Conservation (phyloP, 495 filamentous ascomycete genomes). For the Corynascus novoguineensis region DNA sequence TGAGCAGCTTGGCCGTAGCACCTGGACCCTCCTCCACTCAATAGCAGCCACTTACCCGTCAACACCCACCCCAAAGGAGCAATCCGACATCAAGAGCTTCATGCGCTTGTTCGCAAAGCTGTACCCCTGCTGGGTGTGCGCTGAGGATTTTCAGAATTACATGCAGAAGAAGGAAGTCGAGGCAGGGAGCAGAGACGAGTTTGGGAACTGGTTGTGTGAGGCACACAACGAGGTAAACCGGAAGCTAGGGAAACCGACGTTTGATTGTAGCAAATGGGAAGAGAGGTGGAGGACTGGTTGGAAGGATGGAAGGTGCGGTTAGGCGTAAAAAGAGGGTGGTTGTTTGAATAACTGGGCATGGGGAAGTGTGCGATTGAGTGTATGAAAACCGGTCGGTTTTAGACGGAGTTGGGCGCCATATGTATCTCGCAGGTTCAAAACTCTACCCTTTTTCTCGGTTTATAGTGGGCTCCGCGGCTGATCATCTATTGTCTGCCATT, state of each 20-base stretch:
- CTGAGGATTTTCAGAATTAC: constrained; percentile 82
- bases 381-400: neutral
- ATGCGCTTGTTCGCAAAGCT: constrained; percentile 71
- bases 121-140: constrained; percentile 94
- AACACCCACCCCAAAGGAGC: constrained; percentile 56
- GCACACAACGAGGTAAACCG: constrained; percentile 97
- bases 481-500: constrained; percentile 7
- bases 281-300: constrained; percentile 92
- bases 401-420: constrained; percentile 8
- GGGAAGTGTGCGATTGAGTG: neutral
- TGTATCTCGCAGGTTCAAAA: neutral
- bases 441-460: neutral
- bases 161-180: constrained; percentile 68
- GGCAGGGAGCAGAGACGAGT: constrained; percentile 62
- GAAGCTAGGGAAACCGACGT: constrained; percentile 84
- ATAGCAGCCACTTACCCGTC: constrained; percentile 82
- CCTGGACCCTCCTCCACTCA: constrained; percentile 91
- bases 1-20: constrained; percentile 72
- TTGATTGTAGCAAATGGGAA: constrained; percentile 89
- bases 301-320: constrained; percentile 71
- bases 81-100: constrained; percentile 72
- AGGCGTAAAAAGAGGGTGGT: neutral
- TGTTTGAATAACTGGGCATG: neutral
- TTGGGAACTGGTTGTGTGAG: constrained; percentile 92
- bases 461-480: neutral